Percentiles rank a stretch among this genome's conserved stretches.
Conservation (phyloP, 2,329 filamentous ascomycete genomes). For the Botrytis pseudocinerea region DNA sequence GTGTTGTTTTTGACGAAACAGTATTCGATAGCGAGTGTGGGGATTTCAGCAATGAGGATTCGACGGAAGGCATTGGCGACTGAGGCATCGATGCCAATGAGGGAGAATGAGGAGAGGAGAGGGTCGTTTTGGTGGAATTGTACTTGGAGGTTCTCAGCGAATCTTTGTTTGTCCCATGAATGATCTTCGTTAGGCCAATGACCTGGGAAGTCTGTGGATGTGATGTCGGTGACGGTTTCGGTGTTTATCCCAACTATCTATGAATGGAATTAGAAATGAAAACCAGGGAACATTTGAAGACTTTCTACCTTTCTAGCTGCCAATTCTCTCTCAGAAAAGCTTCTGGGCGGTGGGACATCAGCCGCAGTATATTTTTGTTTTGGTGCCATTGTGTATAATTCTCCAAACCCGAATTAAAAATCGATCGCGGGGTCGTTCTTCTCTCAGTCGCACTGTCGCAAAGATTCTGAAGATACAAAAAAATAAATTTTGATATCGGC, state of each 20-base stretch:
- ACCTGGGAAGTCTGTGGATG: conserved; percentile 87
- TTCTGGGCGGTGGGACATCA: conserved; percentile 1
- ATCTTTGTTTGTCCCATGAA: conserved; percentile 73
- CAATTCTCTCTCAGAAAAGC: conserved; percentile 53
- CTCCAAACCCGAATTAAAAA: conserved; percentile 35
- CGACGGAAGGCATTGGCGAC: conserved; percentile 97
- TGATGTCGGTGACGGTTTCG: conserved; percentile 87
- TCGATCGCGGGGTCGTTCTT: conserved; percentile 10
- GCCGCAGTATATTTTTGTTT: conserved; percentile 9
- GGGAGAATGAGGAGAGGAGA: conserved; percentile 81
- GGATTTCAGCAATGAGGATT: conserved; percentile 92
- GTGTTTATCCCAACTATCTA: conserved; percentile 84
- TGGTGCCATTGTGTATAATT: conserved; percentile 20
- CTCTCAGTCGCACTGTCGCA: conserved; percentile 17
- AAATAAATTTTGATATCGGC: conserved; percentile 24
- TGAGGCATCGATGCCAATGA: conserved; percentile 87
- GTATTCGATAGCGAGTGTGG: conserved; percentile 89
- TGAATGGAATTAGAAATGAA: conserved; percentile 21
- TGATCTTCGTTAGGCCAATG: conserved; percentile 89
- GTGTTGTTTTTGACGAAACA: conserved; percentile 97
- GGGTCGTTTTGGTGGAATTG: conserved; percentile 81
- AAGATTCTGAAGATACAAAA: conserved; percentile 20
- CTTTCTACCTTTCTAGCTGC: conserved; percentile 56
- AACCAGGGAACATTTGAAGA: not conserved
- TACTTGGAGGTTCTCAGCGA: conserved; percentile 69